A percentile compares a stretch with the other conserved stretches of the same genome.
Conservation (phyloP, 768 basidiomycete species). For the Phylloporus rhodoxanthus region DNA sequence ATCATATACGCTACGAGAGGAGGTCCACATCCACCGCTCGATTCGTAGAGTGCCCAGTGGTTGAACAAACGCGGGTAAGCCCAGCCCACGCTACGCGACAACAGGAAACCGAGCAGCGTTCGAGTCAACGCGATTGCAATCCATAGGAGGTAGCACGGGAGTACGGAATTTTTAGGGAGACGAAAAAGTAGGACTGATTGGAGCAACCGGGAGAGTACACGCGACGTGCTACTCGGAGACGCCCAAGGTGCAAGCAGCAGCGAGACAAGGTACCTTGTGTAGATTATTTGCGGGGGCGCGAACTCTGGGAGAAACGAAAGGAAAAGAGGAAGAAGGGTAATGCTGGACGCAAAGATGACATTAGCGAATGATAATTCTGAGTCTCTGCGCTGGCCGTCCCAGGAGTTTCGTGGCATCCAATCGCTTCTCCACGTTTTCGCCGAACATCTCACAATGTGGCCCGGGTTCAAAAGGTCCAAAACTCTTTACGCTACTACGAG, state of each 20-base stretch:
- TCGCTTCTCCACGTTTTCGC: neutral
- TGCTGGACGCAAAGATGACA: constrained; percentile 5
- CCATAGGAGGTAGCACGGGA: constrained; percentile 20
- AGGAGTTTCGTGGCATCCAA: neutral
- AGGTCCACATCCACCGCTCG: constrained; percentile 34
- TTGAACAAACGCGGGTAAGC: constrained; percentile 34
- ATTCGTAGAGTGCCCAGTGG: constrained; percentile 38
- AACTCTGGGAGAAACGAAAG: constrained; percentile 25
- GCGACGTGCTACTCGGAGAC: constrained; percentile 17
- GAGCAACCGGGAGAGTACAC: constrained; percentile 19
- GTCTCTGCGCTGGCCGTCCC: neutral
- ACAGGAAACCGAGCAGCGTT: constrained; percentile 17
- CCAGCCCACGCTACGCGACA: constrained; percentile 33
- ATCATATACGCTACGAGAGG: constrained; percentile 22
- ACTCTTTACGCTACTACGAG: too few species aligned
- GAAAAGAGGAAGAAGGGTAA: constrained; percentile 10
- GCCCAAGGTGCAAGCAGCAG: constrained; percentile 36
- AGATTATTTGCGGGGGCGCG: constrained; percentile 35
- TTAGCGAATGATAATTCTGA: constrained; percentile 3
- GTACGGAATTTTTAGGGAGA: constrained; percentile 3
- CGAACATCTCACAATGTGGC: too few species aligned
- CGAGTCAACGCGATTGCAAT: constrained; percentile 16
- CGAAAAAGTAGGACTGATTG: constrained; percentile 14
- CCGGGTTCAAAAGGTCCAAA: too few species aligned
- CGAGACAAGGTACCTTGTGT: constrained; percentile 28